Percentiles rank a stretch among this genome's conserved stretches.
These are phyloP conservation scores for Pestalotiopsis sp. DNA, from an alignment of 2,329 filamentous ascomycete species.

Conservation along the genomic window DNA sequence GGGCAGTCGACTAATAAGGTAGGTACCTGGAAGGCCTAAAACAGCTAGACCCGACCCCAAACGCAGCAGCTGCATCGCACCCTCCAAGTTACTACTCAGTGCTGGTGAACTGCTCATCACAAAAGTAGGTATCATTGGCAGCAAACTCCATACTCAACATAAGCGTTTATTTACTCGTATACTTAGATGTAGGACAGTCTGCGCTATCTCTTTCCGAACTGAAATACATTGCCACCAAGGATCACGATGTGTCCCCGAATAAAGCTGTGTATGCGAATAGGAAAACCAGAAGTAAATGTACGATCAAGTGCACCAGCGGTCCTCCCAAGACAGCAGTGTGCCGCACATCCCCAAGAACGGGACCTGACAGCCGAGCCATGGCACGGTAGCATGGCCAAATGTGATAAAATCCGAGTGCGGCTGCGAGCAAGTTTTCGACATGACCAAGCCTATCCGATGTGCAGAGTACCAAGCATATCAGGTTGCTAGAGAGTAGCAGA, in stretches of 20 bases:
- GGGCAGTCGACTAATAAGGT: too few relatives aligned
- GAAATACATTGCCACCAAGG: not conserved
- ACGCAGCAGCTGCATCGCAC: too few relatives aligned
- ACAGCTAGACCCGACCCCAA: too few relatives aligned
- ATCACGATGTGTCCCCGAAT: not conserved
- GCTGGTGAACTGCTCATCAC: too few relatives aligned
- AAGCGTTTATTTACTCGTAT: too few relatives aligned
- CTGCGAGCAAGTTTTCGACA: slow-evolving; percentile 33
- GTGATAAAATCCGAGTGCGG: slow-evolving; percentile 49
- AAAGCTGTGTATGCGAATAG: slow-evolving; percentile 28
- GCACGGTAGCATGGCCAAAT: slow-evolving; percentile 48
- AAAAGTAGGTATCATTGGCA: too few relatives aligned
- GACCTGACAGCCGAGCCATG: slow-evolving; percentile 30
- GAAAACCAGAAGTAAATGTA: slow-evolving; percentile 39
- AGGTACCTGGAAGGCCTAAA: too few relatives aligned
- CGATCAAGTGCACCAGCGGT: slow-evolving; percentile 43
- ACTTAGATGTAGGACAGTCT: too few relatives aligned
- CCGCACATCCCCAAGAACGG: slow-evolving; percentile 14
- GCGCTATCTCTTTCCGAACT: too few relatives aligned
- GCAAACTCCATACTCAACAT: too few relatives aligned
- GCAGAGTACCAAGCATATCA: slow-evolving; percentile 41
- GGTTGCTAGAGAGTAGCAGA: slow-evolving; percentile 43
- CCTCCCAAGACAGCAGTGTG: slow-evolving; percentile 40
- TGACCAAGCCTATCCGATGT: slow-evolving; percentile 30
- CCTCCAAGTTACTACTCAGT: too few relatives aligned